A percentile compares a stretch with the other conserved stretches of the same genome.
These are phyloP conservation scores for Calonectria hongkongensis DNA, from an alignment of 2,329 filamentous ascomycete genomes.

Conservation along the genomic window DNA sequence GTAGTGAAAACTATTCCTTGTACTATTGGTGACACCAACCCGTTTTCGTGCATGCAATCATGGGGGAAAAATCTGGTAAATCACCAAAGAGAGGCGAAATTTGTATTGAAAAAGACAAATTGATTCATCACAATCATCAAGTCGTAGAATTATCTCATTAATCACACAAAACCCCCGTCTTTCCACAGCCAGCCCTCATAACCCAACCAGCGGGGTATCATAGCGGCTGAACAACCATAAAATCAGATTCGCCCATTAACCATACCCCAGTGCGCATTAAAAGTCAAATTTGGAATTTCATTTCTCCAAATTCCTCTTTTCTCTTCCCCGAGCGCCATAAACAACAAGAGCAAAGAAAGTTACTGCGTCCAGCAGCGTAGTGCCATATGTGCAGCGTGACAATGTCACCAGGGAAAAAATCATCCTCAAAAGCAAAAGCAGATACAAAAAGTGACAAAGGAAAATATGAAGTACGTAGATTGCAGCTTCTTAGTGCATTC, in stretches of 20 bases:
- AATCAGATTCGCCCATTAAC: slow-evolving; percentile 10
- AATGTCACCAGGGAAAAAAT: slow-evolving; percentile 26
- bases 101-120: neutral
- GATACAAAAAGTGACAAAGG: slow-evolving; percentile 22
- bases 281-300: slow-evolving; percentile 28
- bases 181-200: slow-evolving; percentile 24
- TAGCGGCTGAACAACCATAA: slow-evolving; percentile 31
- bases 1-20: neutral
- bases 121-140: slow-evolving; percentile 49
- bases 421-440: slow-evolving; percentile 17
- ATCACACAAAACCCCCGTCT: slow-evolving; percentile 32
- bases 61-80: neutral
- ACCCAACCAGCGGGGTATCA: slow-evolving; percentile 37
- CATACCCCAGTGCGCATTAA: slow-evolving; percentile 1
- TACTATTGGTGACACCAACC: no score
- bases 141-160: slow-evolving; percentile 48
- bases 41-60: neutral
- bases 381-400: slow-evolving; percentile 34
- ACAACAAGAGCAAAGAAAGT: slow-evolving; percentile 25
- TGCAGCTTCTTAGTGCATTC: slow-evolving; percentile 66
- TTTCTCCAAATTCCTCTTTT: slow-evolving; percentile 31
- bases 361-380: slow-evolving; percentile 45
- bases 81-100: neutral
- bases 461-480: slow-evolving; percentile 6
- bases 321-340: slow-evolving; percentile 35